Conservation (phyloP, 1,139 yeast species). For the Meyerozyma carpophila region DNA sequence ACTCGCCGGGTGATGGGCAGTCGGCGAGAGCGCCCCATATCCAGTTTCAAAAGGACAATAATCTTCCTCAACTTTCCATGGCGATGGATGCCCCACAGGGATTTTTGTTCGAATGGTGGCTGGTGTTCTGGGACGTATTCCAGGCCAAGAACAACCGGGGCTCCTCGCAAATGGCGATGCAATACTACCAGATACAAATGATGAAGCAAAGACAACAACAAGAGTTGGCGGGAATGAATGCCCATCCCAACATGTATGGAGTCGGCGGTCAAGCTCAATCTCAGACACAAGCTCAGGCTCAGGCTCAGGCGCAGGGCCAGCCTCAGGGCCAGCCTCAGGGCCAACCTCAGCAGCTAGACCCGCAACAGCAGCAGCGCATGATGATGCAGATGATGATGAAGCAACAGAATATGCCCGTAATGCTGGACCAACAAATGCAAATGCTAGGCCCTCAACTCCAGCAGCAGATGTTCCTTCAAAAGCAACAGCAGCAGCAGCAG, state of each 20-base stretch:
- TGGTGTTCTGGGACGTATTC: conserved; percentile 89
- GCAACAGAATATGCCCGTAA: conserved; percentile 8
- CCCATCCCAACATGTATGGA: conserved; percentile 18
- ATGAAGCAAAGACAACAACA: conserved; percentile 62
- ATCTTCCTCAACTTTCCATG: conserved; percentile 45
- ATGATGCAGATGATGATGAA: conserved; percentile 22
- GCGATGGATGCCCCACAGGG: conserved; percentile 83
- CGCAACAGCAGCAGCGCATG: conserved; percentile 16
- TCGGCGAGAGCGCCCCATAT: conserved; percentile 12
- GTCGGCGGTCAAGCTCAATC: conserved; percentile 1
- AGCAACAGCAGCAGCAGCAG: conserved; percentile 14
- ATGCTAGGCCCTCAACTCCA: conserved; percentile 17
- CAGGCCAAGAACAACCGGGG: conserved; percentile 66
- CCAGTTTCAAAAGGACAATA: conserved; percentile 29
- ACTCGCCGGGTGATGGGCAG: conserved; percentile 13
- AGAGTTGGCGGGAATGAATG: conserved; percentile 38
- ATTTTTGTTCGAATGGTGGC: conserved; percentile 93
- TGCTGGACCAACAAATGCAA: conserved; percentile 13
- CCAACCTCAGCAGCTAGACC: conserved; percentile 6
- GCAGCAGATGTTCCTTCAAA: conserved; percentile 23
- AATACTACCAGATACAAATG: conserved; percentile 65
- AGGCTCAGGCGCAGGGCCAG: conserved; percentile 7
- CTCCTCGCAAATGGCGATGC: conserved; percentile 58
- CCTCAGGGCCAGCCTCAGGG: conserved; percentile 5
- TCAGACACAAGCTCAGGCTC: conserved; percentile 7